Evolutionary conservation across 208 protist genomes (phyloP).

Genomic region (Tritrichomonas musculus): DNA sequence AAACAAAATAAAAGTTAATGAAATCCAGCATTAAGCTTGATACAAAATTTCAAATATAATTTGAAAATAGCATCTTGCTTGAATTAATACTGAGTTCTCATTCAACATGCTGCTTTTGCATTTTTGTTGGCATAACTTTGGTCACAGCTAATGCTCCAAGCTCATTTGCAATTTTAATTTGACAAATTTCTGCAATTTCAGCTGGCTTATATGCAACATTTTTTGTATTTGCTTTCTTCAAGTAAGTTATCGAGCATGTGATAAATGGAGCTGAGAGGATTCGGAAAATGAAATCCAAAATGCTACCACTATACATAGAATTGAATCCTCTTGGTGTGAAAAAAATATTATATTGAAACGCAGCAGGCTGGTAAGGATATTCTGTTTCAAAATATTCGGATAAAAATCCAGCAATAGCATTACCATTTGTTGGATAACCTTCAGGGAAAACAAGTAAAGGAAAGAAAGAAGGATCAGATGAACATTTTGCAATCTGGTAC

Average conservation of each 20-base stretch:
- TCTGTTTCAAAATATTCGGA: neutral
- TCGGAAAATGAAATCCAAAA: neutral
- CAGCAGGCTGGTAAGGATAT: neutral
- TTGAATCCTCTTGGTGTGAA: neutral
- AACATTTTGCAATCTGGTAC: neutral
- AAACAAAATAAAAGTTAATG: too few relatives aligned
- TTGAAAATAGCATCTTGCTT: too few relatives aligned
- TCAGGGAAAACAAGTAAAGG: neutral
- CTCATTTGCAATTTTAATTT: neutral
- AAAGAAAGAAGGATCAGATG: neutral
- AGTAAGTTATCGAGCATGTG: neutral
- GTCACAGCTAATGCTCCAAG: neutral
- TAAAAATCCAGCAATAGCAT: neutral
- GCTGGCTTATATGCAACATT: neutral
- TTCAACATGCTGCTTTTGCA: too few relatives aligned
- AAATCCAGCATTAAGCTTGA: too few relatives aligned
- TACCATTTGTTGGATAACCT: neutral
- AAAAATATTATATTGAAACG: neutral
- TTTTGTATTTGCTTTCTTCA: neutral
- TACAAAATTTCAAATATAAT: too few relatives aligned
- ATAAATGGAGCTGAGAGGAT: neutral
- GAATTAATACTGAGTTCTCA: too few relatives aligned
- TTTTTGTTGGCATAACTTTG: neutral
- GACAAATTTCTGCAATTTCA: neutral
- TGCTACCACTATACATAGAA: neutral